Base-by-base conservation (phyloP, 352 stramenopile genomes). In the Globisporangium perplexum region DNA sequence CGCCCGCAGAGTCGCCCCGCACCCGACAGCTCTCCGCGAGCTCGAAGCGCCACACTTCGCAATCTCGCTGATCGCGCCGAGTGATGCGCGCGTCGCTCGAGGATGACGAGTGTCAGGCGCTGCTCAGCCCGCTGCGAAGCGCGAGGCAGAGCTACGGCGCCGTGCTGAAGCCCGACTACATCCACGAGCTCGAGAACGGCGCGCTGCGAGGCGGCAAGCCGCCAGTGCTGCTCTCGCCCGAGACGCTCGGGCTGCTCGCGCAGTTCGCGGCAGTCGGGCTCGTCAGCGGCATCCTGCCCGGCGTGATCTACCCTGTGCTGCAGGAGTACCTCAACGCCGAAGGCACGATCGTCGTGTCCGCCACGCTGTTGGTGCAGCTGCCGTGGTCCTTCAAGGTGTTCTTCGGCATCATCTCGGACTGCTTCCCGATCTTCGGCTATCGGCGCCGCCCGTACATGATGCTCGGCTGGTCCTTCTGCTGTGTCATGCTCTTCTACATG, bases 321-420 rank as follows among this genome's bases (percentile, higher is more conserved):
- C 71, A 84, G 28, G 62, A 58, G 30, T 87, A 87, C 51, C 55
- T 87, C 17, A 80, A 81, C 30, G 67, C 72, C 17, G 68, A 83
- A 60, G 73, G 76, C 51, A 83, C 71, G 15, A 76, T 70, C 30
- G 59, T 83, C 38, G 64, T 74, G 23, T 82, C 73, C 4, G 75
- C 75, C 5, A 69, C 49, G 1, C 24, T 80, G 28, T 45, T 87
- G 3, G 63, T 88, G 17, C 61, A 81, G n/a, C 39, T 88, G 0
- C 68, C 72, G 6, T 88, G 74, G 72, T 80, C 65, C 10, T 83
- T 75, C 53, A 86, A 86, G 48, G 36, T 84, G 22, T 81, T 88
- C 33, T 58, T 78, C 23, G 74, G 77, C 30, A 60, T 88, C 33
- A 23, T 81, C n/a, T 83, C 70, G 44, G 77, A 88, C 63, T 86